Conservation (phyloP, 768 basidiomycete genomes). For the Gyrodon lividus region DNA sequence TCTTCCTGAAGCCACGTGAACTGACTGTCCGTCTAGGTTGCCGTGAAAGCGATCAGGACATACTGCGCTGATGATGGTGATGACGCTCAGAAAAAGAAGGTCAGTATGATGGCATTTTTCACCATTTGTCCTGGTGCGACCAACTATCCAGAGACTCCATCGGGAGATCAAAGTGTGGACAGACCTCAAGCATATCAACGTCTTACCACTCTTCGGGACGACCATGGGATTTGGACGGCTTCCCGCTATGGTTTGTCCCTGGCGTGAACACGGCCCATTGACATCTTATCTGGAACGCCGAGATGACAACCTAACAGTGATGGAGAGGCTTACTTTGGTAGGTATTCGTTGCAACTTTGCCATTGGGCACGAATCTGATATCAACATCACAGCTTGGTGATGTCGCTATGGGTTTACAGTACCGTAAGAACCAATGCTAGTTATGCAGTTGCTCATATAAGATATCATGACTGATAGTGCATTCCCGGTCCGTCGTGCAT, state of each 20-base stretch:
- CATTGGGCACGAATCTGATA: too few species aligned
- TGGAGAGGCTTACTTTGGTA: neutral
- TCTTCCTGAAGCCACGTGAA: neutral
- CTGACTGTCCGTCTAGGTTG: neutral
- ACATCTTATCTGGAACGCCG: conserved; percentile 11
- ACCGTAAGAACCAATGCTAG: neutral
- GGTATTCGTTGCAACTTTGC: neutral
- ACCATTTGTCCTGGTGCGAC: neutral
- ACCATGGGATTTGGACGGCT: conserved; percentile 18
- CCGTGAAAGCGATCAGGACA: neutral
- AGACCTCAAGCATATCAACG: conserved; percentile 17
- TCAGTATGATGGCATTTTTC: neutral
- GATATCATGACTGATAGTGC: neutral
- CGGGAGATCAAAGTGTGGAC: conserved; percentile 22
- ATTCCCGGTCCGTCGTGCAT: neutral
- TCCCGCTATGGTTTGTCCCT: conserved; percentile 22
- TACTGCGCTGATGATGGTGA: neutral
- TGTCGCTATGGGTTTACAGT: conserved; percentile 4
- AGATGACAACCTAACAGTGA: conserved; percentile 1
- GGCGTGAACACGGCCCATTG: conserved; percentile 15
- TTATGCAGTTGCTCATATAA: neutral
- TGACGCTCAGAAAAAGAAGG: neutral
- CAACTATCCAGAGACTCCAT: conserved; percentile 9
- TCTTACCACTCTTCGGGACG: conserved; percentile 18
- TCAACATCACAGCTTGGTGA: neutral